These are phyloP conservation scores for Posidonia oceanica DNA, from an alignment of 116 monocot species.

Conservation along the genomic window DNA sequence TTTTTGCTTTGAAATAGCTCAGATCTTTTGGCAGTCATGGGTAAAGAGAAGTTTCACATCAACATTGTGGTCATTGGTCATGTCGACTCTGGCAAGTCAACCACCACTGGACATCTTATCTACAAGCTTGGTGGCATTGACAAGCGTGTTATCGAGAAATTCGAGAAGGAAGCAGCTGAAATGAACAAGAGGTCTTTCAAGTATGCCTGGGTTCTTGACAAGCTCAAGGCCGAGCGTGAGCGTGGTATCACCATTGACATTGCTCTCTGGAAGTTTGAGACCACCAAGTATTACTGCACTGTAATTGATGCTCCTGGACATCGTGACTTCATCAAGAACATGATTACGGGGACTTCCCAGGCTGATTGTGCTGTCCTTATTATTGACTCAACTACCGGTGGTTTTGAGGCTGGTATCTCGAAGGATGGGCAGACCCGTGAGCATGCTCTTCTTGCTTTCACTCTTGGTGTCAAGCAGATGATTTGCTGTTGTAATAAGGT, in stretches of 20 bases:
- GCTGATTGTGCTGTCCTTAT: conserved; percentile 15
- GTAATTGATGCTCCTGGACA: conserved; percentile 25
- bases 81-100: conserved; percentile 24
- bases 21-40: conserved; percentile 3
- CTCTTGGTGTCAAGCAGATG: conserved; percentile 20
- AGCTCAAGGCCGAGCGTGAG: conserved; percentile 24
- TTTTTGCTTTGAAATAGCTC: neutral
- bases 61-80: conserved; percentile 25
- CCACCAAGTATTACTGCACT: conserved; percentile 23
- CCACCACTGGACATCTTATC: conserved; percentile 21
- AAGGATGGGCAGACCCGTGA: conserved; percentile 26
- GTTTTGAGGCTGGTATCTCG: conserved; percentile 25
- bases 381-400: conserved; percentile 22
- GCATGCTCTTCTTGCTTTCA: conserved; percentile 22
- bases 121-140: conserved; percentile 30
- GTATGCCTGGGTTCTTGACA: conserved; percentile 27
- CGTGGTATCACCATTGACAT: conserved; percentile 18
- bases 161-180: conserved; percentile 26
- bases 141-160: conserved; percentile 26
- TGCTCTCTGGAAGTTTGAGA: conserved; percentile 9
- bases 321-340: conserved; percentile 27
- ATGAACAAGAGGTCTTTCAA: conserved; percentile 28
- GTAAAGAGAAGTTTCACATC: conserved; percentile 23
- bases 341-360: conserved; percentile 9
- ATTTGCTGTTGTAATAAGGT: conserved; percentile 5